These are phyloP conservation scores for Reticulascus tulasneorum DNA, from an alignment of 2,329 filamentous ascomycete species.

Conservation along the genomic window DNA sequence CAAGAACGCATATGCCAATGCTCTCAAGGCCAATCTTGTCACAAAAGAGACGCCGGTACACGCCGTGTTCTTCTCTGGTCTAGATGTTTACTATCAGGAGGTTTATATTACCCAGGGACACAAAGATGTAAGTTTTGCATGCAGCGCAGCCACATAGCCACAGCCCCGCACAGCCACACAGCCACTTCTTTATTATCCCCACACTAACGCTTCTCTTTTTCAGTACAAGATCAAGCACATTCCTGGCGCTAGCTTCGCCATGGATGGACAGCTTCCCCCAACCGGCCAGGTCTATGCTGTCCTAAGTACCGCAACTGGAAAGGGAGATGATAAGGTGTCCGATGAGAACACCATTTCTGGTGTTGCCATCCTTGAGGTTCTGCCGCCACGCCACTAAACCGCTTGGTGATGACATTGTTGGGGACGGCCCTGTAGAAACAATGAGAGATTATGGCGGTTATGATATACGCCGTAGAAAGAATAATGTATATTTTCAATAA, in stretches of 20 bases:
- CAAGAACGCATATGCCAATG: slow-evolving; percentile 16
- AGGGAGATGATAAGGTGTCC: slow-evolving; percentile 17
- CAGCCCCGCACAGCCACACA: too few relatives aligned
- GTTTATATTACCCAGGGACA: background rate
- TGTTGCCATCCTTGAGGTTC: slow-evolving; percentile 30
- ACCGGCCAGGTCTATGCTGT: slow-evolving; percentile 38
- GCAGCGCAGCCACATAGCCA: too few relatives aligned
- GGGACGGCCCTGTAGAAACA: too few relatives aligned
- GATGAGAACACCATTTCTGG: slow-evolving; percentile 34
- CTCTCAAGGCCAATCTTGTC: slow-evolving; percentile 8
- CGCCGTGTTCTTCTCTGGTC: slow-evolving; percentile 28
- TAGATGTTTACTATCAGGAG: slow-evolving; percentile 15
- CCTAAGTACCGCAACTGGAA: slow-evolving; percentile 30
- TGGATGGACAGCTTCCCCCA: slow-evolving; percentile 13
- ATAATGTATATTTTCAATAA: too few relatives aligned
- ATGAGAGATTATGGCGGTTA: too few relatives aligned
- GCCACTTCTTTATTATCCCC: too few relatives aligned
- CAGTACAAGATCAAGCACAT: slow-evolving; percentile 17
- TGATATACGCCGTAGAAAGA: too few relatives aligned
- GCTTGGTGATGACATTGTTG: too few relatives aligned
- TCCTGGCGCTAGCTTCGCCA: slow-evolving; percentile 18
- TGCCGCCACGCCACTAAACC: too few relatives aligned
- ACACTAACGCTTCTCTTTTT: too few relatives aligned
- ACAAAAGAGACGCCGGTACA: slow-evolving; percentile 17
- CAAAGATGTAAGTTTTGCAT: too few relatives aligned